Evolutionary conservation across 306 rosid genomes (phyloP).

Genomic region (Sphenostylis stenocarpa): DNA sequence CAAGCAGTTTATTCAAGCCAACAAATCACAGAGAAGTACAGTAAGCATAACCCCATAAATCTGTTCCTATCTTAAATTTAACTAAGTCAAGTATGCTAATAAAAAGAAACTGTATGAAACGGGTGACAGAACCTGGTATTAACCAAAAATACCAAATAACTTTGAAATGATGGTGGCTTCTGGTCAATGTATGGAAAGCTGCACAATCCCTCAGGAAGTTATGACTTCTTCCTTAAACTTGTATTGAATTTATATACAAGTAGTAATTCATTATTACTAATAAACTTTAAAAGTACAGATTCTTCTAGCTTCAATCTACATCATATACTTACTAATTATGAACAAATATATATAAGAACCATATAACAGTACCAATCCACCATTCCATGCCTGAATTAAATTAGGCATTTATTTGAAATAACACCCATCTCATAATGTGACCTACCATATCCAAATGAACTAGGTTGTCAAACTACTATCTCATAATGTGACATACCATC

Average conservation of each 20-base stretch:
- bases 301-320: constrained; percentile 3
- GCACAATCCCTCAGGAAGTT: constrained; percentile 14
- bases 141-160: neutral
- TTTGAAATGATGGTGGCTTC: neutral
- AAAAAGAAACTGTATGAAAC: neutral
- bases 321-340: neutral
- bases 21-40: neutral
- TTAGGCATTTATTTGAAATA: neutral
- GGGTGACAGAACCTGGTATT: neutral
- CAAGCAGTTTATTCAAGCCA: neutral
- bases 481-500: no score
- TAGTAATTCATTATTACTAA: neutral
- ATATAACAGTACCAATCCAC: neutral
- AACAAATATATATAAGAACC: neutral
- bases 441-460: neutral
- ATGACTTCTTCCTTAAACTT: neutral
- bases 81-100: neutral
- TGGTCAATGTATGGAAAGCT: neutral
- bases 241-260: neutral
- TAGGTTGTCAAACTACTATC: neutral
- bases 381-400: constrained; percentile 7
- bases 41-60: constrained; percentile 1
- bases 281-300: neutral
- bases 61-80: neutral
- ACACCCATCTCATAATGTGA: neutral